phyloP scores from a whole-genome alignment of 345 rosid genomes.

The Hypericum perforatum region DNA sequence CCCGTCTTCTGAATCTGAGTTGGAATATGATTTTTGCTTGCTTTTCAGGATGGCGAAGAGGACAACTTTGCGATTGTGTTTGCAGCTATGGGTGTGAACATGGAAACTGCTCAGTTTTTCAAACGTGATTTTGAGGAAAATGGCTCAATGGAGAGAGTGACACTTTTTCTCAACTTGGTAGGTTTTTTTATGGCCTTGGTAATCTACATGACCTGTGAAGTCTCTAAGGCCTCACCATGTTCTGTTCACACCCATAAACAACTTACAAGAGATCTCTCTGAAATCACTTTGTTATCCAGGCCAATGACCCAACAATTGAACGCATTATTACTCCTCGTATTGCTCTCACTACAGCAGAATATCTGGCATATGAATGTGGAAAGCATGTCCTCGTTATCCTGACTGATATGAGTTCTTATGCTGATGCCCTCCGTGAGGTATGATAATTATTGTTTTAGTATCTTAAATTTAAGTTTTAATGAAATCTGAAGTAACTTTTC shows the following conservation, averaged over 20 bases:
- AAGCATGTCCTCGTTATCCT: slow-evolving; percentile 96
- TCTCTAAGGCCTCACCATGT: not conserved
- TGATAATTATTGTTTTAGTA: not conserved
- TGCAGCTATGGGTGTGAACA: slow-evolving; percentile 99
- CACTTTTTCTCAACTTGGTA: slow-evolving; percentile 87
- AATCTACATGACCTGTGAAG: too few species aligned
- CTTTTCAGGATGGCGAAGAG: slow-evolving; percentile 63
- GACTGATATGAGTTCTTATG: slow-evolving; percentile 96
- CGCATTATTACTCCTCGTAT: slow-evolving; percentile 96
- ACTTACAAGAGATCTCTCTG: not conserved
- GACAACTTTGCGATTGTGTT: slow-evolving; percentile 97
- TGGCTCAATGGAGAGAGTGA: slow-evolving; percentile 98
- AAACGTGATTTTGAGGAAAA: slow-evolving; percentile 98
- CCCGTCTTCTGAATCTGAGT: too few species aligned
- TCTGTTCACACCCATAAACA: not conserved
- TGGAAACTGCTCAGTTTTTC: slow-evolving; percentile 98
- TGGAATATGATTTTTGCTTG: too few species aligned
- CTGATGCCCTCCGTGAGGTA: slow-evolving; percentile 99
- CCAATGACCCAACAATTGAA: slow-evolving; percentile 95
- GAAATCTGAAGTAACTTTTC: not conserved
- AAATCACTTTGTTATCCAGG: slow-evolving; percentile 34
- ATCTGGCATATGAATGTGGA: slow-evolving; percentile 95
- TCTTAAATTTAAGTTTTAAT: slow-evolving; percentile 5
- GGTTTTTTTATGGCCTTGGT: not conserved
- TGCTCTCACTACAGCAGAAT: slow-evolving; percentile 94